Evolutionary conservation across 2,329 filamentous ascomycete species (phyloP).

Genomic region (Stachybotrys echinatus): DNA sequence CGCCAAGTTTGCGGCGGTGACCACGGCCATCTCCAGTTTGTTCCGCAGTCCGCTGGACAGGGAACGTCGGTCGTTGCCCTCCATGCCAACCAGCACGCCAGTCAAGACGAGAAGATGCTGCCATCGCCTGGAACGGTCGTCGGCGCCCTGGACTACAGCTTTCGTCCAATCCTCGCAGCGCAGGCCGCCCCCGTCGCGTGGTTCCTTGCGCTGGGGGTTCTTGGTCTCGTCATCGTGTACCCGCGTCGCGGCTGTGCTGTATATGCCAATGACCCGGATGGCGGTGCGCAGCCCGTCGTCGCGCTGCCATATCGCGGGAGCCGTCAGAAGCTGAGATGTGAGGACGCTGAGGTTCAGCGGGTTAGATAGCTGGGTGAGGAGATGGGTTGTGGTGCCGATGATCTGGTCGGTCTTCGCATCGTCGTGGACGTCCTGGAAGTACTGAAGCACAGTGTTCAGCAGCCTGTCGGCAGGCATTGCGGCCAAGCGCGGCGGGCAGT

Average conservation of each 20-base stretch:
- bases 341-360: constrained; percentile 70
- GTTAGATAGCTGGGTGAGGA: constrained; percentile 66
- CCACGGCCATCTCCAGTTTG: constrained; percentile 67
- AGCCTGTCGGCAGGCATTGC: constrained; percentile 62
- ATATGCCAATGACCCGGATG: constrained; percentile 64
- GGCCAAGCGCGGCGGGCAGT: background rate
- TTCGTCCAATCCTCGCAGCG: constrained; percentile 49
- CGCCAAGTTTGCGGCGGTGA: constrained; percentile 71
- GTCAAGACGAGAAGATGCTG: constrained; percentile 77
- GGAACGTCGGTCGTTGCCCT: constrained; percentile 56
- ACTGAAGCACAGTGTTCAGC: constrained; percentile 59
- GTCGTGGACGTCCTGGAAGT: constrained; percentile 50
- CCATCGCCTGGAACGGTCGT: constrained; percentile 63
- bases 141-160: constrained; percentile 51
- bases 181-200: constrained; percentile 36
- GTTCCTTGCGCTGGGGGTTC: constrained; percentile 21
- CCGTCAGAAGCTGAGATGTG: constrained; percentile 65
- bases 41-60: constrained; percentile 58
- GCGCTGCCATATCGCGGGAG: constrained; percentile 64
- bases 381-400: constrained; percentile 60
- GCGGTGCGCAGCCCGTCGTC: constrained; percentile 57
- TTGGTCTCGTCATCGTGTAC: constrained; percentile 44
- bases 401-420: constrained; percentile 48
- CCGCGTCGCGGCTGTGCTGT: constrained; percentile 59
- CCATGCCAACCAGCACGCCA: constrained; percentile 73